These are phyloP conservation scores for Tetradesmus lagerheimii DNA, from an alignment of 139 green algal genomes.

Conservation along the genomic window DNA sequence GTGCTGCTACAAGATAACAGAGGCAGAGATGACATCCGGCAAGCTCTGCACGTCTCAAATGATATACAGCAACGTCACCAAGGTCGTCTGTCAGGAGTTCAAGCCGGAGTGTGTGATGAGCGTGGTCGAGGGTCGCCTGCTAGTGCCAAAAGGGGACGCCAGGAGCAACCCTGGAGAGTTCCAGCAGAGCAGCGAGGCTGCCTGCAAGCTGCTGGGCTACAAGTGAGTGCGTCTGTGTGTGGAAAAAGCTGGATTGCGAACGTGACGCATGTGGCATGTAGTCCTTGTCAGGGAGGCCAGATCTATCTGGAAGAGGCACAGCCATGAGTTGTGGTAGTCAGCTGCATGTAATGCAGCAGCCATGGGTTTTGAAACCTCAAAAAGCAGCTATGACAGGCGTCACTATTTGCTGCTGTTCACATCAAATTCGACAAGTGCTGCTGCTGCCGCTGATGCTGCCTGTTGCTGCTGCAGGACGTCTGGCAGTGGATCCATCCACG, in stretches of 20 bases:
- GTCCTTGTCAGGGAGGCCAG: no score
- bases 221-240: no score
- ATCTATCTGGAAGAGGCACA: no score
- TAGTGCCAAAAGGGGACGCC: background rate
- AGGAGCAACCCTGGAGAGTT: constrained; percentile 19
- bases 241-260: no score
- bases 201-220: constrained; percentile 29
- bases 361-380: no score
- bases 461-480: constrained; percentile 10
- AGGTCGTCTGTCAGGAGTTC: constrained; percentile 26
- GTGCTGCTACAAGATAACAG: constrained; percentile 3
- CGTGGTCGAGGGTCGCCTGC: background rate
- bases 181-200: constrained; percentile 2
- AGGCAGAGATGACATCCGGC: constrained; percentile 4
- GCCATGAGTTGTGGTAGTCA: no score
- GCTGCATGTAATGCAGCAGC: no score
- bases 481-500: constrained; percentile 6
- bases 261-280: no score
- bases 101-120: constrained; percentile 15
- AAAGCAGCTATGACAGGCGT: no score
- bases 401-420: no score
- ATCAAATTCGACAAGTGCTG: background rate
- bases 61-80: background rate
- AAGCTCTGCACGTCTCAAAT: constrained; percentile 26
- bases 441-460: background rate